Percentiles rank a stretch among this genome's conserved stretches.
These are phyloP conservation scores for Dendrobium huoshanense DNA, from an alignment of 106 monocot species.

Conservation along the genomic window DNA sequence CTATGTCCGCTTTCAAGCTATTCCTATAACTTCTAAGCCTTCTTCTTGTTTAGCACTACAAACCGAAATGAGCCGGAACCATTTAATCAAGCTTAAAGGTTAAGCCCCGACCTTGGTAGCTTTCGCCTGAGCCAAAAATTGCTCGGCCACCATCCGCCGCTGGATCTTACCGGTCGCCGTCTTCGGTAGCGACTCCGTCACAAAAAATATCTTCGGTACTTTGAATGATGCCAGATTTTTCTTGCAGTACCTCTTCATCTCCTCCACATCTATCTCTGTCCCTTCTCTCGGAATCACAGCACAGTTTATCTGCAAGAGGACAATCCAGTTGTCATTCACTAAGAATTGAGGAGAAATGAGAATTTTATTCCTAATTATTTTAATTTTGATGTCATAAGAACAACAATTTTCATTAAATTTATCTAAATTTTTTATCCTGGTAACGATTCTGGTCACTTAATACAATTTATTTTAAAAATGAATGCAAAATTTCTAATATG, in stretches of 20 bases:
- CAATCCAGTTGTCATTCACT: not conserved
- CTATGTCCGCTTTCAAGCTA: no score
- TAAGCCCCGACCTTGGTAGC: constrained; percentile 27
- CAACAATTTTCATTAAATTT: no score
- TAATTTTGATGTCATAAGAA: no score
- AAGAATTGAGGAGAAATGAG: not conserved
- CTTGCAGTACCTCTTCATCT: constrained; percentile 54
- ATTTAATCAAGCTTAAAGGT: no score
- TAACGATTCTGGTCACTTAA: not conserved
- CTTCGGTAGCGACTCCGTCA: constrained; percentile 65
- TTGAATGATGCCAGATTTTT: constrained; percentile 86
- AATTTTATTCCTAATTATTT: not conserved
- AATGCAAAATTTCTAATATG: not conserved
- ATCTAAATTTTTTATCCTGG: not conserved
- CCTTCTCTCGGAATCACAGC: constrained; percentile 74
- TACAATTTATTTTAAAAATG: no score
- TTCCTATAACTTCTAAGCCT: no score
- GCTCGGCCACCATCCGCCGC: constrained; percentile 67
- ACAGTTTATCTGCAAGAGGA: constrained; percentile 55
- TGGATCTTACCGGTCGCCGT: constrained; percentile 97
- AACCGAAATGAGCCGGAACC: no score
- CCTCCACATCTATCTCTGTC: constrained; percentile 27
- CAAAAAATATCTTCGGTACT: constrained; percentile 76
- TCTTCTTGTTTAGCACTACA: no score
- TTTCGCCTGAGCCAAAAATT: constrained; percentile 38